Evolutionary conservation across 352 stramenopile species (phyloP), one percentile per base, ranked within the genome.

Genomic region (Aphanomyces cochlioides): DNA sequence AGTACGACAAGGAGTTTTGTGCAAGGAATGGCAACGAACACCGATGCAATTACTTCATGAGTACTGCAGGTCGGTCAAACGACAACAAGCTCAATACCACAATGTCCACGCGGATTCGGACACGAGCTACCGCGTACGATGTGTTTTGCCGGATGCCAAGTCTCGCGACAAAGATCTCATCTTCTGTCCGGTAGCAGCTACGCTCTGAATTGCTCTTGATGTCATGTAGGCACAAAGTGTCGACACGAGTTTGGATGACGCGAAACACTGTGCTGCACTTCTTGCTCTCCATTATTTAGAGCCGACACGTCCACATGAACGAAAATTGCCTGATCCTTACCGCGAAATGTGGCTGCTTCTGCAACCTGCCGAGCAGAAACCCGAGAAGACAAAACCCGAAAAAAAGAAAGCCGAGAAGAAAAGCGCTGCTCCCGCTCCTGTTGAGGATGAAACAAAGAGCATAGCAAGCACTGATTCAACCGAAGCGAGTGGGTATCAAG

Each of bases 271-370:
- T 60, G 85, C 83, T 4, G 94, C 94, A 17, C 79, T 99, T 45
- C 77, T 99, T 40, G 96, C 95, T 50, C 78, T 99, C 21, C 80
- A 97, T 47, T 87, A 98, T 72, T 70, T 99, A n/a, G 94, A 98
- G 66, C 91, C 90, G 4, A 82, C 83, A 12, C 81, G 97, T 0
- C 96, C 97, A 1, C 85, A 98, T 56, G 96, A 99, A 77, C 79
- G 95, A 43, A 98, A 97, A 67, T 80, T 99, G 12, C 97, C 97
- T 5, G 96, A 99, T 68, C 96, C 96, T 12, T 99, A 97, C 78
- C 81, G 88, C 21, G 88, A 90, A 13, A 88, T 98, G n/a, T 99
- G 95, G 93, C 77, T 95, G 41, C 60, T 74, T 15, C 74, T 94
- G 47, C 40, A 47, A 21, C 3, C 65, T 21, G 13, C 66, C 21